A percentile compares a stretch with the other conserved stretches of the same genome.
Conservation (phyloP, 306 rosid genomes). For the Argentina anserina region DNA sequence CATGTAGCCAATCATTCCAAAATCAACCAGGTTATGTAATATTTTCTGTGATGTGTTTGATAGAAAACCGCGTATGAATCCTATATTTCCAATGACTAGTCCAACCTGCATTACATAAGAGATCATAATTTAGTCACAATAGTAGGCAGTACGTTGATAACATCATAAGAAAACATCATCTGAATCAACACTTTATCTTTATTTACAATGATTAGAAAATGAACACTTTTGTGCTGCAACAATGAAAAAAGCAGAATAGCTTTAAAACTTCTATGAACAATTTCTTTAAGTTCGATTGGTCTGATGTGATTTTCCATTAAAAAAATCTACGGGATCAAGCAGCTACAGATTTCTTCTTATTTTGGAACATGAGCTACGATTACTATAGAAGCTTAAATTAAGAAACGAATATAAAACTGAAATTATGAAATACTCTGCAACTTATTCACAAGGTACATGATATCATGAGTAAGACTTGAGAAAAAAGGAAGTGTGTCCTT, state of each 20-base stretch:
- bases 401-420: too few species aligned
- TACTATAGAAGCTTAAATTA: not conserved
- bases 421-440: too few species aligned
- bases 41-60: conserved; percentile 32
- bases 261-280: too few species aligned
- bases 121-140: not conserved
- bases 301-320: too few species aligned
- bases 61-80: conserved; percentile 37
- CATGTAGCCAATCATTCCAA: conserved; percentile 90
- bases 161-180: not conserved
- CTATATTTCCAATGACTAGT: conserved; percentile 57
- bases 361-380: not conserved
- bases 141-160: not conserved
- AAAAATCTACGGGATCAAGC: too few species aligned
- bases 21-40: conserved; percentile 60
- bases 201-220: not conserved
- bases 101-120: conserved; percentile 56
- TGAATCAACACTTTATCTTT: not conserved
- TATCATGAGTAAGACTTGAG: too few species aligned
- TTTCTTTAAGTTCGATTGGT: too few species aligned
- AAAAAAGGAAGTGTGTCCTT: not conserved
- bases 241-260: too few species aligned
- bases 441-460: too few species aligned
- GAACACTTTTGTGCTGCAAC: not conserved
- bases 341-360: too few species aligned